Evolutionary conservation across 805 yeast genomes (phyloP).

Genomic region (Candida succiphila): DNA sequence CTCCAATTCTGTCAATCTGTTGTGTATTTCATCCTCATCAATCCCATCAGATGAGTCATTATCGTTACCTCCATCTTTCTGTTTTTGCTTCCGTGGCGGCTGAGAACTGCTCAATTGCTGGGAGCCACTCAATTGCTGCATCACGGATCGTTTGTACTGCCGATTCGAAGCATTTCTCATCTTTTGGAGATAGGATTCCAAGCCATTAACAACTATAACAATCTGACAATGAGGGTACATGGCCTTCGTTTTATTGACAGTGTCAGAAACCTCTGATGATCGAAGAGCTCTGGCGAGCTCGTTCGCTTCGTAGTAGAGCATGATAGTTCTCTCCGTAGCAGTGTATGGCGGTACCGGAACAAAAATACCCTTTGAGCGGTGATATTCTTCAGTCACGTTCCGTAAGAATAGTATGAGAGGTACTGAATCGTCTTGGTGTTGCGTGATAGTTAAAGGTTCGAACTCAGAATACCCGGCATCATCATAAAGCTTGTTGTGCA

Average conservation of each 20-base stretch:
- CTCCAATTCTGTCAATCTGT: conserved; percentile 33
- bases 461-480: neutral
- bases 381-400: conserved; percentile 36
- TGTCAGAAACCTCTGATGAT: conserved; percentile 16
- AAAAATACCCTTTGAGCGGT: conserved; percentile 37
- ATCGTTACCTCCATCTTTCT: conserved; percentile 2
- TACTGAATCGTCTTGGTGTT: too few relatives aligned
- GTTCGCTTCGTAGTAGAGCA: conserved; percentile 36
- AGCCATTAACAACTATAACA: conserved; percentile 38
- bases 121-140: conserved; percentile 5
- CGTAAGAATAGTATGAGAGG: conserved; percentile 48
- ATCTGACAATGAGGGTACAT: conserved; percentile 14
- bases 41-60: conserved; percentile 3
- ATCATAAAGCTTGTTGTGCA: neutral
- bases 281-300: conserved; percentile 30
- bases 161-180: conserved; percentile 36
- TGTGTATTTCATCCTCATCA: conserved; percentile 25
- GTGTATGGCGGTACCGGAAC: conserved; percentile 37
- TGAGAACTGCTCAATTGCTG: neutral
- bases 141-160: conserved; percentile 26
- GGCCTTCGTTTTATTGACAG: conserved; percentile 12
- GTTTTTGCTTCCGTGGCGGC: conserved; percentile 1
- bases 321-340: conserved; percentile 31
- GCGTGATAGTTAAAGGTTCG: conserved; percentile 6
- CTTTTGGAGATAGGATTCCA: conserved; percentile 33